Evolutionary conservation across 129 eudicot genomes (phyloP).

Genomic region (Flaveria robusta): DNA sequence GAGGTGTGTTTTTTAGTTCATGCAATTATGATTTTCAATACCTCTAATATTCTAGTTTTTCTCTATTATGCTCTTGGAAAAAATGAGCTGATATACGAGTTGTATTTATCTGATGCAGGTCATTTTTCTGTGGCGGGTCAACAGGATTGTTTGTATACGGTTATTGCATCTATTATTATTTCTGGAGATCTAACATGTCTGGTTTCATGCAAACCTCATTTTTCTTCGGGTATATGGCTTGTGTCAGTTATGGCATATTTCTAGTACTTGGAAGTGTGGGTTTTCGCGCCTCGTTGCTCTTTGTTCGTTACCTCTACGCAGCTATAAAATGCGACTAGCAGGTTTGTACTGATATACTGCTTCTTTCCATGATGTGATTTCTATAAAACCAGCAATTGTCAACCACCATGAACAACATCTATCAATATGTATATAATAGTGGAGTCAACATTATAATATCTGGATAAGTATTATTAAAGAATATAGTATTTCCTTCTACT

Average conservation of each 20-base stretch:
- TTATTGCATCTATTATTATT: slow-evolving; percentile 35
- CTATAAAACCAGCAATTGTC: not conserved
- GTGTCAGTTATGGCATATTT: slow-evolving; percentile 40
- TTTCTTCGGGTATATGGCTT: slow-evolving; percentile 42
- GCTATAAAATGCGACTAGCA: slow-evolving; percentile 43
- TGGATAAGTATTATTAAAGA: no score
- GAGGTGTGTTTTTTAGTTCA: slow-evolving; percentile 26
- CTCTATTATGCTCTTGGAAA: slow-evolving; percentile 5
- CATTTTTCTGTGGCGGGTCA: slow-evolving; percentile 45
- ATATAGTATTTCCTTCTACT: no score
- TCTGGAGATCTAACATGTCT: slow-evolving; percentile 29
- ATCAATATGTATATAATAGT: no score
- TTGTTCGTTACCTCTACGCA: slow-evolving; percentile 39
- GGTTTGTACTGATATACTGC: not conserved
- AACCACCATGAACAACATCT: not conserved
- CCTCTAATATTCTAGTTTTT: no score
- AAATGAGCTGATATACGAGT: slow-evolving; percentile 12
- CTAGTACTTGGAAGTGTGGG: slow-evolving; percentile 46
- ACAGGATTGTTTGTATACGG: slow-evolving; percentile 43
- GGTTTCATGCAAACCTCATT: slow-evolving; percentile 45
- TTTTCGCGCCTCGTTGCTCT: slow-evolving; percentile 43
- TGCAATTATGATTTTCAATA: not conserved
- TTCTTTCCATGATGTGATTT: not conserved
- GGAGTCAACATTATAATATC: no score
- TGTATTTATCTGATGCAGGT: slow-evolving; percentile 33